phyloP scores from a whole-genome alignment of 2,329 filamentous ascomycete species.

The Nothophaeocryptopus gaeumannii region DNA sequence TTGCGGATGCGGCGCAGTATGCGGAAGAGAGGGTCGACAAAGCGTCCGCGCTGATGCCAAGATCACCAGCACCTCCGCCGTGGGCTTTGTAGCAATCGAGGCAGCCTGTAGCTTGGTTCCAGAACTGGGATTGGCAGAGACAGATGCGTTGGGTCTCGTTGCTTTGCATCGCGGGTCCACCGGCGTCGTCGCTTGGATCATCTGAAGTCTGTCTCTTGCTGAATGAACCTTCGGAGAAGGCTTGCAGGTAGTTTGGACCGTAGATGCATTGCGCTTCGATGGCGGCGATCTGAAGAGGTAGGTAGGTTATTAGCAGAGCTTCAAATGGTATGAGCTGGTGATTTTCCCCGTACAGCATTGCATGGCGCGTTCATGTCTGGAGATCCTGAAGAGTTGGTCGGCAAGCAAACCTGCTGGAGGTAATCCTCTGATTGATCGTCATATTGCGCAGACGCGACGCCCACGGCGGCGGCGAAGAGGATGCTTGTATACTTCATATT shows the following conservation, averaged over 20 bases:
- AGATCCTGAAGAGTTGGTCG: constrained; percentile 19
- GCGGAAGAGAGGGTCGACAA: constrained; percentile 17
- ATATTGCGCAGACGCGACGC: constrained; percentile 3
- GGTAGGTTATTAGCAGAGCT: neutral
- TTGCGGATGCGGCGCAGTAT: constrained; percentile 30
- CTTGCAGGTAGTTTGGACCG: constrained; percentile 13
- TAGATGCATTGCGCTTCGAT: constrained; percentile 27
- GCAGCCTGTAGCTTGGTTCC: constrained; percentile 22
- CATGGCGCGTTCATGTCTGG: constrained; percentile 28
- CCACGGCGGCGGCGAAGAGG: neutral
- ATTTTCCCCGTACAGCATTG: constrained; percentile 15
- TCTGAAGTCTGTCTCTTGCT: neutral
- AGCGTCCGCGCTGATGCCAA: constrained; percentile 1
- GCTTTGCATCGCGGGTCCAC: constrained; percentile 10
- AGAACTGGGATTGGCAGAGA: constrained; percentile 30
- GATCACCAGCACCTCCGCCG: constrained; percentile 16
- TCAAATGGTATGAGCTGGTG: neutral
- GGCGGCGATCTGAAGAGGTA: constrained; percentile 5
- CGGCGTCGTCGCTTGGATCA: constrained; percentile 2
- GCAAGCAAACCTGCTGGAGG: constrained; percentile 25
- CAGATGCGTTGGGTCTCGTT: constrained; percentile 29
- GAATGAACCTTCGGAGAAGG: neutral
- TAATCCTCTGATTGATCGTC: constrained; percentile 15
- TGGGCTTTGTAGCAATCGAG: constrained; percentile 25
- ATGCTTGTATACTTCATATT: constrained; percentile 4